phyloP scores from a whole-genome alignment of 345 rosid genomes.

The Camelina sativa region DNA sequence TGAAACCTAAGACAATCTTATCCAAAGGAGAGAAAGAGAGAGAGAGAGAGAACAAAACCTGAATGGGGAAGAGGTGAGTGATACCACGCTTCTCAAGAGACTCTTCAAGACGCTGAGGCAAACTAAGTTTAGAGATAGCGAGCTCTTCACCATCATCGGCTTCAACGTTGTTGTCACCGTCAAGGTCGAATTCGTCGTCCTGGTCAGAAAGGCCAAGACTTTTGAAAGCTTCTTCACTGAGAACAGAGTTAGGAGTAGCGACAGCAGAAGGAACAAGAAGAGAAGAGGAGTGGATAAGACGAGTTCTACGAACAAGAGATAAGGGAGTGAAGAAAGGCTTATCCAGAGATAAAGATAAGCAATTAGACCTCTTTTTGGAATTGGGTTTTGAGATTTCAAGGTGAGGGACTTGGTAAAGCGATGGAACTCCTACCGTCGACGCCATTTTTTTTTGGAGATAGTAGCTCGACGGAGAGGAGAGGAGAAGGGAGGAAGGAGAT shows the following conservation, averaged over 20 bases:
- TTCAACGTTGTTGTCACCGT: constrained; percentile 23
- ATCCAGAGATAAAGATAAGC: constrained; percentile 37
- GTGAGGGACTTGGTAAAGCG: constrained; percentile 52
- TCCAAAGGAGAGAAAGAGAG: background rate
- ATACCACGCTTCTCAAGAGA: constrained; percentile 84
- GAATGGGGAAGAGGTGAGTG: constrained; percentile 92
- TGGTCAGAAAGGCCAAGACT: constrained; percentile 56
- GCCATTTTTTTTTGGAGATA: constrained; percentile 47
- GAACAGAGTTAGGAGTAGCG: constrained; percentile 78
- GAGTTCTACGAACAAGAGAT: constrained; percentile 34
- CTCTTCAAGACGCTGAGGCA: constrained; percentile 78
- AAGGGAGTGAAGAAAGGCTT: constrained; percentile 42
- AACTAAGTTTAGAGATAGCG: constrained; percentile 64
- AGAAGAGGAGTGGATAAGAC: constrained; percentile 37
- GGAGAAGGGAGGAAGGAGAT: constrained; percentile 13
- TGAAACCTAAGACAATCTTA: background rate
- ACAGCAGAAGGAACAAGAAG: constrained; percentile 63
- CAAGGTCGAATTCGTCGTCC: constrained; percentile 39
- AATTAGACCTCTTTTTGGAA: constrained; percentile 36
- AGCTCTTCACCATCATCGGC: constrained; percentile 60
- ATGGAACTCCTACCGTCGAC: constrained; percentile 52
- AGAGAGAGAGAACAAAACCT: constrained; percentile 49
- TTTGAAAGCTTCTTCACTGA: constrained; percentile 87
- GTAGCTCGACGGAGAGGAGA: constrained; percentile 18
- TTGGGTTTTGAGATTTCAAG: constrained; percentile 47